These are phyloP conservation scores for Solanum dulcamara DNA, from an alignment of 257 asterid genomes.

Conservation along the genomic window DNA sequence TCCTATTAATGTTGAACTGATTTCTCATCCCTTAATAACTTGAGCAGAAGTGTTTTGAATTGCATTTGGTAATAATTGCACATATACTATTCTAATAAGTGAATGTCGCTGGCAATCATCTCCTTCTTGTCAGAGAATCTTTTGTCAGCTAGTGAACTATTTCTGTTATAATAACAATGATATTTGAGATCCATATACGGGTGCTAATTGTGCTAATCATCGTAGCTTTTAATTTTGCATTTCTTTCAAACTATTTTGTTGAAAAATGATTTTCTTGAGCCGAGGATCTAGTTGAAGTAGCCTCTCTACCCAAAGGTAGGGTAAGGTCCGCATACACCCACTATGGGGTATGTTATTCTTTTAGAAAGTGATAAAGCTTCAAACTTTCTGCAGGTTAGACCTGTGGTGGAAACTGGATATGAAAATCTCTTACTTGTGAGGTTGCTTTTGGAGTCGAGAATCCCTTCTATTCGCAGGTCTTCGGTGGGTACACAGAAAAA, in stretches of 20 bases:
- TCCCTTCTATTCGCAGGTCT: conserved; percentile 67
- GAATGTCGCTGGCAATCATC: background rate
- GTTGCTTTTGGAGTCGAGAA: conserved; percentile 60
- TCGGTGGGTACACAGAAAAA: conserved; percentile 51
- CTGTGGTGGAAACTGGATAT: conserved; percentile 95
- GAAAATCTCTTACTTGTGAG: conserved; percentile 87
- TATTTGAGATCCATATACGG: background rate
- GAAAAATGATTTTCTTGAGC: background rate
- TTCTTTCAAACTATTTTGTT: background rate
- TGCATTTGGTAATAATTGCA: background rate
- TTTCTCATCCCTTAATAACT: background rate
- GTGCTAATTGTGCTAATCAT: background rate
- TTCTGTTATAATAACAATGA: background rate
- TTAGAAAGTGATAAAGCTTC: conserved; percentile 2
- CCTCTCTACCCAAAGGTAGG: background rate
- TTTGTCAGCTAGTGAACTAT: background rate
- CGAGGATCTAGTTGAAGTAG: background rate
- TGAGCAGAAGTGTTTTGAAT: background rate
- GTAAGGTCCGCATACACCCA: background rate
- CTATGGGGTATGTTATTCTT: background rate
- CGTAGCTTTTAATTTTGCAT: background rate
- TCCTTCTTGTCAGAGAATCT: background rate
- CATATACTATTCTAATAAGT: background rate
- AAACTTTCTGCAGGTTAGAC: conserved; percentile 63
- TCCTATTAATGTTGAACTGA: background rate